Base-by-base conservation (phyloP, 805 yeast species). In the Barnettozyma salicaria region DNA sequence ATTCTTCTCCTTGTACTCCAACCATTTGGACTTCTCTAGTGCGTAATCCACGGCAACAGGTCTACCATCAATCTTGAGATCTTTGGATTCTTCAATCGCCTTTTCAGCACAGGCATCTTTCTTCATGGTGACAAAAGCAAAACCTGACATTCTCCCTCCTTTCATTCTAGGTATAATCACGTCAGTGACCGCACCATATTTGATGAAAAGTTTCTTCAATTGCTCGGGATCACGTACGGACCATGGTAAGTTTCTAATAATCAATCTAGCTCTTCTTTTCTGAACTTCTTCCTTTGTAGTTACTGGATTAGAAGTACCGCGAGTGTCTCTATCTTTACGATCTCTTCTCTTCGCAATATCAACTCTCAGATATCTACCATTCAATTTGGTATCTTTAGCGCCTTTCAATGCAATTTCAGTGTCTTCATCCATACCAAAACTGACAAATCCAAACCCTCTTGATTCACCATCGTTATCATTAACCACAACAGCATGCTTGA, bases 241-340 rank as follows among this genome's bases (percentile, higher is more conserved):
- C 98, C 98, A 92, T 10, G 98, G 98, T 60, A 92, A 72, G 58
- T 92, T 92, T 55, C 98, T 74, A 26, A 92, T 70, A 48, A 92
- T 88, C 41, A 92, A 65, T 49, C 96, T 76, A 3, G 97, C 89
- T 48, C 81, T 76, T 59, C 95, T 80, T 55, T 81, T 82, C 48
- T 80, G 85, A n/a, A 73, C 69, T 16, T 66, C 68, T 33, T 64
- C 64, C 22, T 44, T 42, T 27, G 36, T 34, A 19, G 34, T 37
- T 31, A 9, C 22, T 33, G 6, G n/a, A 17, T 29, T 36, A 18
- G 32, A 18, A 7, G 21, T 12, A 3, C 17, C 32, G 6, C 13
- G n/a, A 7, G 32, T n/a, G 16, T 45, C 48, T 26, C 47, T 40
- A n/a, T 42, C 55, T 27, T 52, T 52, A 61, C 97, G 80, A 25